phyloP scores from a whole-genome alignment of 352 stramenopile species.

The Globisporangium cederbergense region DNA sequence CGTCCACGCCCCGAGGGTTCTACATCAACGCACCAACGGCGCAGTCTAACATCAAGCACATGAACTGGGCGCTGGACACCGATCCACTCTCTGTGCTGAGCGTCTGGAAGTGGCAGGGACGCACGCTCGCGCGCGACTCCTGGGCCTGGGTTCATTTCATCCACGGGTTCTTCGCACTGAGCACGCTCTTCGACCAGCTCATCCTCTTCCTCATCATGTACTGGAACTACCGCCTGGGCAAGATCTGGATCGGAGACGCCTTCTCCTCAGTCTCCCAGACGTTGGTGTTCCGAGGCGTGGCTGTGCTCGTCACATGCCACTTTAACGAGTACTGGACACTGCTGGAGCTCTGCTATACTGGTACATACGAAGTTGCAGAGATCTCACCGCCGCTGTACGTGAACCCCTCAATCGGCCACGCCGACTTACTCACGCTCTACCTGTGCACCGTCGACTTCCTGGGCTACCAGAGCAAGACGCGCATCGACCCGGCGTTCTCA shows the following conservation, averaged over 20 bases:
- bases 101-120: background rate
- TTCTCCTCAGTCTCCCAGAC: slow-evolving; percentile 33
- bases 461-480: slow-evolving; percentile 23
- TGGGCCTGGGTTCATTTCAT: slow-evolving; percentile 28
- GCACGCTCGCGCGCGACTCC: slow-evolving; percentile 9
- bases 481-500: slow-evolving; percentile 28
- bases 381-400: slow-evolving; percentile 22
- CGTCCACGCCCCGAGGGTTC: slow-evolving; percentile 30
- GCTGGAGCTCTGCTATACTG: slow-evolving; percentile 24
- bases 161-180: slow-evolving; percentile 28
- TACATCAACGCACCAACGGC: slow-evolving; percentile 22
- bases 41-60: slow-evolving; percentile 34
- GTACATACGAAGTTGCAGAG: slow-evolving; percentile 18
- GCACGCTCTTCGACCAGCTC: slow-evolving; percentile 21
- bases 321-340: slow-evolving; percentile 39
- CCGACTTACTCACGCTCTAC: slow-evolving; percentile 36
- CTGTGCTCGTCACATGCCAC: slow-evolving; percentile 29
- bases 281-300: slow-evolving; percentile 27
- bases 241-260: slow-evolving; percentile 39
- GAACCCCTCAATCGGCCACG: slow-evolving; percentile 24
- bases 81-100: slow-evolving; percentile 15
- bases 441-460: slow-evolving; percentile 23
- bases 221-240: slow-evolving; percentile 22
- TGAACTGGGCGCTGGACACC: slow-evolving; percentile 22
- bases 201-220: slow-evolving; percentile 31